These are phyloP conservation scores for Noccaea bulbosa DNA, from an alignment of 345 rosid species.

Conservation along the genomic window DNA sequence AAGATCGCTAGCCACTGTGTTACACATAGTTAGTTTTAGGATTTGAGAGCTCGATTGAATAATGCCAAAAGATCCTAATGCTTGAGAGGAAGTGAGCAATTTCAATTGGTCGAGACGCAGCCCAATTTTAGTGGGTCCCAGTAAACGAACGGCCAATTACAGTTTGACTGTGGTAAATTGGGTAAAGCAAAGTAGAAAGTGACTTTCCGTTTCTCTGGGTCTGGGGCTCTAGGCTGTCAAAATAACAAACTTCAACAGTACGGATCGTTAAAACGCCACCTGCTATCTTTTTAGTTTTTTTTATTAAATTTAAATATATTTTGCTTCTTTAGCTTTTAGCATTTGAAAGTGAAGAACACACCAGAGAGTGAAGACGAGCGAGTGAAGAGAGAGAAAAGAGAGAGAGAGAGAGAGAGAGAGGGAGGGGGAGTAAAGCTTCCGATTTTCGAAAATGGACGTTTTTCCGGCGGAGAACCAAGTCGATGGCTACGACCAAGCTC, in stretches of 20 bases:
- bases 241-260: neutral
- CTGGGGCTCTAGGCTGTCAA: neutral
- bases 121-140: too few species aligned
- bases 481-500: neutral
- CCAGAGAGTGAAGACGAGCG: neutral
- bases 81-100: too few species aligned
- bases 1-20: too few species aligned
- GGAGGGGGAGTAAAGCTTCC: too few species aligned
- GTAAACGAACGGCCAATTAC: too few species aligned
- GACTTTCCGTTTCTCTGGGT: neutral
- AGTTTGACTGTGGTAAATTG: too few species aligned
- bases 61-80: too few species aligned
- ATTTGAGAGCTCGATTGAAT: too few species aligned
- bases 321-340: slow-evolving; percentile 14
- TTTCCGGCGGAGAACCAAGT: slow-evolving; percentile 1
- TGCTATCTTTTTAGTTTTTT: neutral
- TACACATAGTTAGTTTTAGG: too few species aligned
- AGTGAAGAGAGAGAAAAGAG: neutral
- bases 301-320: neutral
- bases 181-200: slow-evolving; percentile 1
- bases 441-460: neutral
- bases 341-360: neutral
- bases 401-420: too few species aligned
- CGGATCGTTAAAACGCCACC: slow-evolving; percentile 14
- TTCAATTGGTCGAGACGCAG: too few species aligned